Percentiles rank a stretch among this genome's conserved stretches.
Evolutionary conservation across 1,139 yeast genomes (phyloP).

Genomic region (Saccharomyces uvarum): DNA sequence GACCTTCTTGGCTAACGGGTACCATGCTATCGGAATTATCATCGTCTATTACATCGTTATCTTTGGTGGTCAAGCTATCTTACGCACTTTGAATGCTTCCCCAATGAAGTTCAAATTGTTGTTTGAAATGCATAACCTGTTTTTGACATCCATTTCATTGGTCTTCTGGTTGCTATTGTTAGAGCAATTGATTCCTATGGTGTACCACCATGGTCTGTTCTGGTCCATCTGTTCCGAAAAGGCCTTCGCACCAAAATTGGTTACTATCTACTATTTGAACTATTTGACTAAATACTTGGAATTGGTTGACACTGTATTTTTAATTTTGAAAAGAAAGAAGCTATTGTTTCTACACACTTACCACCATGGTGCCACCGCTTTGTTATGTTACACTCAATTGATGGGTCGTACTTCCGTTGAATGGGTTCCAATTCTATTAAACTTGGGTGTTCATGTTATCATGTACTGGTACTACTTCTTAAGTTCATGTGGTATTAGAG

Average conservation of each 20-base stretch:
- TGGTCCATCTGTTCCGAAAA: constrained; percentile 75
- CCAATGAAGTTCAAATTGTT: constrained; percentile 68
- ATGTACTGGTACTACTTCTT: constrained; percentile 98
- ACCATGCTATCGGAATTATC: constrained; percentile 56
- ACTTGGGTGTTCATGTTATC: constrained; percentile 88
- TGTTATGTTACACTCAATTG: constrained; percentile 88
- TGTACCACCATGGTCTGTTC: constrained; percentile 67
- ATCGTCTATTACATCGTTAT: constrained; percentile 67
- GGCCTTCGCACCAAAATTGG: constrained; percentile 83
- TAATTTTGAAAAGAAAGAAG: constrained; percentile 87
- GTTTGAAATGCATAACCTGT: constrained; percentile 74
- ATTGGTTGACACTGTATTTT: constrained; percentile 83
- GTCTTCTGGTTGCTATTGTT: constrained; percentile 57
- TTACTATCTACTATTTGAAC: constrained; percentile 72
- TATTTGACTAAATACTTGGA: constrained; percentile 75
- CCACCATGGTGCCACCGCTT: constrained; percentile 97
- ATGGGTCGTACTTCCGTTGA: constrained; percentile 85
- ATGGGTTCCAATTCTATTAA: constrained; percentile 89
- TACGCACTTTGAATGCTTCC: constrained; percentile 45
- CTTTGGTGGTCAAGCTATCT: constrained; percentile 69
- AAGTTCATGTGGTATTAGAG: constrained; percentile 87
- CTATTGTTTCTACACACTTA: constrained; percentile 86
- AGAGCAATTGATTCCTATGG: constrained; percentile 83
- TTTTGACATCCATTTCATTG: constrained; percentile 65
- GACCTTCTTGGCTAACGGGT: constrained; percentile 64